phyloP scores from a whole-genome alignment of 2,329 filamentous ascomycete species.

The Ophiocordyceps polyrhachis-furcata region DNA sequence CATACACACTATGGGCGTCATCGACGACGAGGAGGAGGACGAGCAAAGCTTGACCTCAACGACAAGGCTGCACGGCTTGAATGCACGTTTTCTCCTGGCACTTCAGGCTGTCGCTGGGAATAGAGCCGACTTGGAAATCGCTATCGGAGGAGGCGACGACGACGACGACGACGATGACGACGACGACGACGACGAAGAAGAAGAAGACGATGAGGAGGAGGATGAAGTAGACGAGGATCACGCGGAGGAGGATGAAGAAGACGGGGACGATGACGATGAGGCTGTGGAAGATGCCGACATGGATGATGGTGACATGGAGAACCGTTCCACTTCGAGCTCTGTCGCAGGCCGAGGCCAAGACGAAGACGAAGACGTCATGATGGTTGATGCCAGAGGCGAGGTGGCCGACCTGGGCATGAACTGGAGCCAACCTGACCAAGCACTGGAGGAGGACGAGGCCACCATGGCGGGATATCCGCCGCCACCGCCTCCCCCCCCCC shows the following conservation, averaged over 20 bases:
- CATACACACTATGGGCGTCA: conserved; percentile 40
- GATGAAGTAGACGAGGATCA: conserved; percentile 15
- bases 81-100: conserved; percentile 18
- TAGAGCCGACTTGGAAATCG: conserved; percentile 11
- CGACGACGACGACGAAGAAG: conserved; percentile 10
- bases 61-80: conserved; percentile 13
- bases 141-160: conserved; percentile 9
- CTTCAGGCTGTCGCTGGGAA: conserved; percentile 15
- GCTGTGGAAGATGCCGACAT: conserved; percentile 36
- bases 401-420: conserved; percentile 27
- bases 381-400: conserved; percentile 32
- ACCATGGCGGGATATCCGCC: conserved; percentile 58
- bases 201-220: conserved; percentile 15
- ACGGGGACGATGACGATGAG: conserved; percentile 38
- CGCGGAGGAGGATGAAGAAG: conserved; percentile 16
- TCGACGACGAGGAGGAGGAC: conserved; percentile 27
- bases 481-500: conserved; percentile 43
- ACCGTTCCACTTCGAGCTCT: conserved; percentile 15
- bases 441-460: conserved; percentile 57
- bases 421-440: conserved; percentile 40
- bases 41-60: conserved; percentile 25
- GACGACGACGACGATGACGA: conserved; percentile 16
- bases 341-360: conserved; percentile 23
- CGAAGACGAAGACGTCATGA: conserved; percentile 38
- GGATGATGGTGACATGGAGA: conserved; percentile 20